These are phyloP conservation scores for Phaffia tasmanica DNA, from an alignment of 768 basidiomycete genomes.

Conservation along the genomic window DNA sequence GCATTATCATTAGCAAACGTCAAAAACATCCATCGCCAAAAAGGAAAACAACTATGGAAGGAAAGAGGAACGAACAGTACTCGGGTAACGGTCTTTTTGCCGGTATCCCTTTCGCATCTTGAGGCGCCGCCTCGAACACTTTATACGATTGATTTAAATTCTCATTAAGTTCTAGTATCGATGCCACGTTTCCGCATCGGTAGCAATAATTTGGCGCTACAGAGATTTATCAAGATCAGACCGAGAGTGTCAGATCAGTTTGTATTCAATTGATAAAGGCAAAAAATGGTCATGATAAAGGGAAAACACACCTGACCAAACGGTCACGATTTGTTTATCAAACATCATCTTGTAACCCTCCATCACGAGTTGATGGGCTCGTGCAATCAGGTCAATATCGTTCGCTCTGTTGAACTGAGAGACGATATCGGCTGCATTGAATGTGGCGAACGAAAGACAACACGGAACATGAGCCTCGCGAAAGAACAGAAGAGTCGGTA, in stretches of 20 bases:
- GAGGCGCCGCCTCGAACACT: conserved; percentile 80
- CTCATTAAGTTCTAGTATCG: conserved; percentile 88
- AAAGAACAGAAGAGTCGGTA: conserved; percentile 4
- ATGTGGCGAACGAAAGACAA: neutral
- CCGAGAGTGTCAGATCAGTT: neutral
- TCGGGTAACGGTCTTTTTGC: conserved; percentile 39
- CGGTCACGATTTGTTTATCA: conserved; percentile 85
- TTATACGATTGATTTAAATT: conserved; percentile 88
- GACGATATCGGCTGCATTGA: conserved; percentile 38
- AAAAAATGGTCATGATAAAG: neutral
- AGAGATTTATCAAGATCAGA: neutral
- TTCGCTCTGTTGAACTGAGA: conserved; percentile 75
- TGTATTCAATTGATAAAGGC: neutral
- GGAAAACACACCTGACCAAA: conserved; percentile 54
- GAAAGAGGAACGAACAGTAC: conserved; percentile 29
- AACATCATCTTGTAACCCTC: conserved; percentile 97
- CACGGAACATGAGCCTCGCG: neutral
- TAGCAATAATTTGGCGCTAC: conserved; percentile 81
- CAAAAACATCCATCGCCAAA: neutral
- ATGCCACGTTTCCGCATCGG: conserved; percentile 92
- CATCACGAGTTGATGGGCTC: conserved; percentile 49
- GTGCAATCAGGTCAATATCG: conserved; percentile 72
- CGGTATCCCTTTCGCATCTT: conserved; percentile 41
- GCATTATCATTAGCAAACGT: too few relatives aligned
- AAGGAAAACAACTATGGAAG: neutral